phyloP scores from a whole-genome alignment of 768 basidiomycete genomes.

The Leccinum longicurvipes region DNA sequence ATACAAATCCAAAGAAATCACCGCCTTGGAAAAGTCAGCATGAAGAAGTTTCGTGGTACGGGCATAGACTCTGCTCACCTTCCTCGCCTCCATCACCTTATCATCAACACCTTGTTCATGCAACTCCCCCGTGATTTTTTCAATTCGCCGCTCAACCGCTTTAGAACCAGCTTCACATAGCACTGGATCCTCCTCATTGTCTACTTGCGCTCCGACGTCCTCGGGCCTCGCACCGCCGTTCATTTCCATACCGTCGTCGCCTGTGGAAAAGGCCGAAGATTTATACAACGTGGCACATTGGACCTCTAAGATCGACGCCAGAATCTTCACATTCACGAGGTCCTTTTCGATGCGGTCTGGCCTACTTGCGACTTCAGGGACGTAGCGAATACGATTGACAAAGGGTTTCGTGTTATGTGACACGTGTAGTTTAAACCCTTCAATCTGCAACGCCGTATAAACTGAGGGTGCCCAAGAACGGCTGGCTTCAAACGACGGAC shows the following conservation, averaged over 20 bases:
- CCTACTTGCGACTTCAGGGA: slow-evolving; percentile 78
- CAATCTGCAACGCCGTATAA: slow-evolving; percentile 55
- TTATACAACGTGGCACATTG: slow-evolving; percentile 57
- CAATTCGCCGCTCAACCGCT: slow-evolving; percentile 79
- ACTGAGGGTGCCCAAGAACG: slow-evolving; percentile 2
- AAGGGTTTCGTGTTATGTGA: slow-evolving; percentile 77
- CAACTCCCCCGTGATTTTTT: slow-evolving; percentile 70
- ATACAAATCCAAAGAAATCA: slow-evolving; percentile 86
- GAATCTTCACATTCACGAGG: slow-evolving; percentile 66
- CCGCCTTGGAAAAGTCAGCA: slow-evolving; percentile 47
- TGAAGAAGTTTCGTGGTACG: slow-evolving; percentile 17
- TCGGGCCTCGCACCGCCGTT: slow-evolving; percentile 28
- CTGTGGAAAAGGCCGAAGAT: slow-evolving; percentile 16
- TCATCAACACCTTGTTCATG: slow-evolving; percentile 67
- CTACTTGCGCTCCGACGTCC: slow-evolving; percentile 35
- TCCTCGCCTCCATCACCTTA: slow-evolving; percentile 63
- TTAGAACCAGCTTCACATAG: slow-evolving; percentile 66
- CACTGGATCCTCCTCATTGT: slow-evolving; percentile 45
- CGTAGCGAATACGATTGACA: slow-evolving; percentile 70
- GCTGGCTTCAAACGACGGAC: slow-evolving; percentile 36
- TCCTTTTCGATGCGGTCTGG: slow-evolving; percentile 82
- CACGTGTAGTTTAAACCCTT: slow-evolving; percentile 92
- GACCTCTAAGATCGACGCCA: slow-evolving; percentile 73
- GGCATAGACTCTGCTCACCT: slow-evolving; percentile 45
- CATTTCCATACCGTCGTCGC: slow-evolving; percentile 22